Percentiles rank a stretch among this genome's conserved stretches.
These are phyloP conservation scores for Xylaria acuta DNA, from an alignment of 495 filamentous ascomycete species.

Conservation along the genomic window DNA sequence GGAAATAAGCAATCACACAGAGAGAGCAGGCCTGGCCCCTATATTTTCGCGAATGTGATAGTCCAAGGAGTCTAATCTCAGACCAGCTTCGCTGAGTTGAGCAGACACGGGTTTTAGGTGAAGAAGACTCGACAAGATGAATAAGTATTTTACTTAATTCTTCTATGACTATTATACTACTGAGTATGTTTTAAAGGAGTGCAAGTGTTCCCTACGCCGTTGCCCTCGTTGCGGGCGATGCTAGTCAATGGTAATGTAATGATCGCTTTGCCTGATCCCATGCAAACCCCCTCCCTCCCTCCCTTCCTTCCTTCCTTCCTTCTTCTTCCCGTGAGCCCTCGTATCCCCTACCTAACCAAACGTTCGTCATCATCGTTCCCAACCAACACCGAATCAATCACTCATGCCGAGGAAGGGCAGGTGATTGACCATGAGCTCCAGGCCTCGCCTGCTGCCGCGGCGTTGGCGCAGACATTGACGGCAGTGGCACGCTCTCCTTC, in stretches of 20 bases:
- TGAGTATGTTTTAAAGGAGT: conserved; percentile 22
- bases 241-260: conserved; percentile 11
- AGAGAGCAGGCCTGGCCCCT: too few relatives aligned
- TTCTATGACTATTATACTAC: conserved; percentile 12
- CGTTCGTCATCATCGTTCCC: background rate
- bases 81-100: background rate
- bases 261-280: conserved; percentile 11
- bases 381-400: background rate
- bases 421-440: conserved; percentile 32
- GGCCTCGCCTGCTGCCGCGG: background rate
- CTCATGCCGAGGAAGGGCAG: conserved; percentile 17
- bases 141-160: background rate
- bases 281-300: background rate
- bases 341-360: background rate
- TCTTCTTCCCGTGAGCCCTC: background rate
- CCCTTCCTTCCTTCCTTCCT: too few relatives aligned
- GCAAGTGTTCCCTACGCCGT: conserved; percentile 11
- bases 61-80: background rate
- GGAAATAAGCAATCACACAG: background rate
- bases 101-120: background rate
- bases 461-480: conserved; percentile 20
- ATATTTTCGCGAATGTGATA: background rate
- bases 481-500: conserved; percentile 1
- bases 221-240: conserved; percentile 23
- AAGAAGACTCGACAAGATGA: background rate